phyloP scores from a whole-genome alignment of 1,284 basidiomycete species.

The Stereum hirsutum region DNA sequence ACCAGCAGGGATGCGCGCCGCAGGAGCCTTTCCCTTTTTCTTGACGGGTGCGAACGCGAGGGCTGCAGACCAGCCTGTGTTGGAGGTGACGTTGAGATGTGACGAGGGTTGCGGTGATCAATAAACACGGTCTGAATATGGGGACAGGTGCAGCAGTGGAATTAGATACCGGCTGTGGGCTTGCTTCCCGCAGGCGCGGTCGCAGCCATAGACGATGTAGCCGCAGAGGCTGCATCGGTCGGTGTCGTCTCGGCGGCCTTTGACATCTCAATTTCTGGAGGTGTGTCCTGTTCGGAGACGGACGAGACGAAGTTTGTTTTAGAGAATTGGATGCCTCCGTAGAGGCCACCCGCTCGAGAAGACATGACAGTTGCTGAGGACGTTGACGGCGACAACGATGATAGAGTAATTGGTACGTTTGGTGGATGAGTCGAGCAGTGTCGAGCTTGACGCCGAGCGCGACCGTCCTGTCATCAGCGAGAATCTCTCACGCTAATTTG shows the following conservation, averaged over 20 bases:
- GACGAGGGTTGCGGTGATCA: slow-evolving; percentile 18
- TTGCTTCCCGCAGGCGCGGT: slow-evolving; percentile 43
- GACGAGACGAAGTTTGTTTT: slow-evolving; percentile 39
- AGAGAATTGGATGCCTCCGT: slow-evolving; percentile 76
- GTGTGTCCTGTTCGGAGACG: slow-evolving; percentile 13
- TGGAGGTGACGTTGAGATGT: background rate
- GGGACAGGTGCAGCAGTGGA: slow-evolving; percentile 27
- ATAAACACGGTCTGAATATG: slow-evolving; percentile 25
- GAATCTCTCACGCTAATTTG: too few relatives aligned
- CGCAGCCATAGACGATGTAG: too few relatives aligned
- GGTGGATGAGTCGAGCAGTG: too few relatives aligned
- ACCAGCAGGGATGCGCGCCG: slow-evolving; percentile 40
- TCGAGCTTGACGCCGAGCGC: too few relatives aligned
- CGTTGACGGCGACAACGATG: too few relatives aligned
- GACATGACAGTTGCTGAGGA: too few relatives aligned
- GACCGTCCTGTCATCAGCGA: too few relatives aligned
- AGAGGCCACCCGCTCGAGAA: slow-evolving; percentile 68
- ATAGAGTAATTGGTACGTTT: too few relatives aligned
- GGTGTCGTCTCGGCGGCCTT: background rate
- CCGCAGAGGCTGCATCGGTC: slow-evolving; percentile 20
- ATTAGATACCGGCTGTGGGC: slow-evolving; percentile 71
- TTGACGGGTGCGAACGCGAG: slow-evolving; percentile 73
- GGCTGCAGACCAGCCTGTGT: slow-evolving; percentile 74
- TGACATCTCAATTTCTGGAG: background rate
- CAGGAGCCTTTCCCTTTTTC: slow-evolving; percentile 43